Base-by-base conservation (phyloP, 306 rosid genomes). In the Macrotyloma uniflorum region DNA sequence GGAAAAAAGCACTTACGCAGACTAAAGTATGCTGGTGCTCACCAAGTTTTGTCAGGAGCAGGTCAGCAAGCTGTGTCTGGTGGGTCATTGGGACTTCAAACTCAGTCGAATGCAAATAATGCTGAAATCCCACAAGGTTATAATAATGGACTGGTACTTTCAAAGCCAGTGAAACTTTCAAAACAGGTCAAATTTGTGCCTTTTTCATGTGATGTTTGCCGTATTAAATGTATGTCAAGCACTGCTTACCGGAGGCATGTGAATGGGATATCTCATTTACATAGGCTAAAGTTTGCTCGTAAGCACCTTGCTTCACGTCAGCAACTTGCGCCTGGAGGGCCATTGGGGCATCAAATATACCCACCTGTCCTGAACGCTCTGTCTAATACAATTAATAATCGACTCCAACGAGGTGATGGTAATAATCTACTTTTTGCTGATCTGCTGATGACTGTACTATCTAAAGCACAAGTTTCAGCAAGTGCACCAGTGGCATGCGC, bases 361-460 rank as follows among this genome's bases (percentile, higher is more conserved):
- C n/a, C n/a, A n/a, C n/a, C n/a, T n/a, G n/a, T n/a, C n/a, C n/a
- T n/a, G 7, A 35, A 35, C 8, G 43, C 8, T 7, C 43, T 87
- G 43, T 79, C 85, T 2, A 79, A 75, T 57, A 81, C 88, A 59
- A 69, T 83, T 35, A 78, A 85, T 42, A 67, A 73, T 40, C 86
- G 82, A 75, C 79, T 86, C 74, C 93, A 82, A 83, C 93, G 79
- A 83, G 88, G 82, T 64, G 81, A 72, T 30, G 18, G 18, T 45
- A 86, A 57, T 75, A 93, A 86, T 66, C 93, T 83, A 63, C 87
- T 88, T 55, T 79, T 90, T 80, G 96, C 88, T 53, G 91, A 89
- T 86, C 86, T 87, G 33, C 30, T 93, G 79, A 59, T 85, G 92
- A 90, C 72, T 2, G 85, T 85, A 15, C 67, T 88, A 9, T 80